Conservation (phyloP, 2,329 filamentous ascomycete species). For the Colletotrichum sp. region DNA sequence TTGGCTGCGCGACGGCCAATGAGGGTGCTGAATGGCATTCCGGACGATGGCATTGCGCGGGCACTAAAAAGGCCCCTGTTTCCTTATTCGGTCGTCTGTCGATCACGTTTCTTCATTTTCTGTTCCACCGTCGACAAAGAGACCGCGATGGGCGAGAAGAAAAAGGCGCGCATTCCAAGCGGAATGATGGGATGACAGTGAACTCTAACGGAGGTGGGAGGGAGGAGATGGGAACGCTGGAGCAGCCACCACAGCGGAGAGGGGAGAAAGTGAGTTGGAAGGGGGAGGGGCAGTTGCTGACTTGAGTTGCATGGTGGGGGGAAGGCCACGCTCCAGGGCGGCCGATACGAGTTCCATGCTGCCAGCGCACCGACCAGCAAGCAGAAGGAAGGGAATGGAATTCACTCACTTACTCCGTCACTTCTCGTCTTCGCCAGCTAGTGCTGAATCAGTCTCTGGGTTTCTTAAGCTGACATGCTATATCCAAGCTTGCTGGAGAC, state of each 20-base stretch:
- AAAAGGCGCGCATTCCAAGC: neutral
- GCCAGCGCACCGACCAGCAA: neutral
- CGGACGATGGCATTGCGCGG: neutral
- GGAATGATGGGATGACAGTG: neutral
- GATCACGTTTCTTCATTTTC: neutral
- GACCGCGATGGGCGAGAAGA: neutral
- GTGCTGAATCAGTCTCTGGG: slow-evolving; percentile 1
- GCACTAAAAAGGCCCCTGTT: slow-evolving; percentile 6
- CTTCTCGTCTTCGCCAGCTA: neutral
- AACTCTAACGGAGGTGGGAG: neutral
- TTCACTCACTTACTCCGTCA: neutral
- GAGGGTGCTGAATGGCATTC: neutral
- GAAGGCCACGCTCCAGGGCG: neutral
- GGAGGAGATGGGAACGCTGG: neutral
- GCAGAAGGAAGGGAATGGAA: neutral
- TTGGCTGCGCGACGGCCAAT: slow-evolving; percentile 10
- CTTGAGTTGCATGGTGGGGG: neutral
- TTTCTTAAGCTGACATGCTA: neutral
- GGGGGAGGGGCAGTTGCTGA: neutral
- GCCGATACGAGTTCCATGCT: neutral
- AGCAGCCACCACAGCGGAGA: neutral
- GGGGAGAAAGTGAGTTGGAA: neutral
- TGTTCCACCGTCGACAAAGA: neutral
- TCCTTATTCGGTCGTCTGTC: slow-evolving; percentile 11
- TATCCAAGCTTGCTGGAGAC: neutral